Evolutionary conservation across 202 grass and related monocot genomes (phyloP), one percentile per base, ranked within the genome.

Genomic region (Miscanthus sacchariflorus): DNA sequence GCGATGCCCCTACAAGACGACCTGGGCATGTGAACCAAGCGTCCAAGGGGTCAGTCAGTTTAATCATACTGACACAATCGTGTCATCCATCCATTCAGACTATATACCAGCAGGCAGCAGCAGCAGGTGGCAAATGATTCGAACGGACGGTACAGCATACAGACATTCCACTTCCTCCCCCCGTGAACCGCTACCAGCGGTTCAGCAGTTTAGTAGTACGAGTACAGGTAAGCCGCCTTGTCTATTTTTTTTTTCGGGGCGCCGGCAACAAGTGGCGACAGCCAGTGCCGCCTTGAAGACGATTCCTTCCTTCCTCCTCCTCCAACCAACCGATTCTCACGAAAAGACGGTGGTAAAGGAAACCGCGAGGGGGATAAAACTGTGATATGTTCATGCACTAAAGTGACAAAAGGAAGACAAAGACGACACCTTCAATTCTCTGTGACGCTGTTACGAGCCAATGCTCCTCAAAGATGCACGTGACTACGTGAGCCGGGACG

Each of bases 291-390:
- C 19, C 66, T 70, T 10, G 30, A 83, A 45, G 59, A 78, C 72
- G 46, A 88, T 83, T 69, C n/a, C 33, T 38, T 49, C 68, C 61
- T 17, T 45, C 43, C 43, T 45, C 35, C 4, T 8, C 6, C 54
- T 58, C 52, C 52, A 58, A n/a, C 78, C 79, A 95, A 90, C 90
- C 79, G 65, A 90, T 87, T 90, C 43, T 95, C 93, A 90, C 79
- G 77, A 23, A 78, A 92, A 72, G 79, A 52, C 49, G 72, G 39
- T 28, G 39, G 78, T 87, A 90, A 93, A 93, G 85, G 70, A 81
- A 76, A 49, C 43, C 43, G 12, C 44, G 3, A 66, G 38, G 68
- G 70, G 82, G 71, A 80, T 85, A 45, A 83, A 69, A 79, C 42
- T 90, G 65, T 79, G 86, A 85, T 19, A 87, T 63, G 63, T 44